Evolutionary conservation across 805 yeast genomes (phyloP).

Genomic region (Starmerella stellata): DNA sequence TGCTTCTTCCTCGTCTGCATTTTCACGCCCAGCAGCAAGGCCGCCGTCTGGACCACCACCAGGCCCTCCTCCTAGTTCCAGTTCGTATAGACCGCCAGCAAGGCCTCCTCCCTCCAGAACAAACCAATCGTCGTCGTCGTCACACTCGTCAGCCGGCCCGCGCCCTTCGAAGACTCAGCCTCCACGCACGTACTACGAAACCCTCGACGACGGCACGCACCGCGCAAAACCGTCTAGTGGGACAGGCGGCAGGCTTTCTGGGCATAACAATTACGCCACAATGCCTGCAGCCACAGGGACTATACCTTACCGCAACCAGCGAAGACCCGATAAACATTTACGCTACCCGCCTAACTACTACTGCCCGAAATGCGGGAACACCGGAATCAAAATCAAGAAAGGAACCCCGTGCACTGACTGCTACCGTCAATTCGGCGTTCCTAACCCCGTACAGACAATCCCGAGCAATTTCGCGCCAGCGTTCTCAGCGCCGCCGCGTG

Average conservation of each 20-base stretch:
- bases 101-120: constrained; percentile 5
- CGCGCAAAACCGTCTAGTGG: neutral
- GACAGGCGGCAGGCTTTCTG: neutral
- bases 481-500: constrained; percentile 18
- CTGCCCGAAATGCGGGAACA: constrained; percentile 55
- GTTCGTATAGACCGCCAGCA: no score
- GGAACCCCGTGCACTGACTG: constrained; percentile 50
- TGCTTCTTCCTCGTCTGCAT: no score
- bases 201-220: neutral
- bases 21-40: neutral
- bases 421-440: constrained; percentile 35
- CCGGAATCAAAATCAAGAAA: constrained; percentile 42
- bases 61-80: constrained; percentile 4
- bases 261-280: neutral
- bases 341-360: constrained; percentile 42
- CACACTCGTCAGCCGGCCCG: constrained; percentile 4
- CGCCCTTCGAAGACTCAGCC: constrained; percentile 1
- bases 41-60: constrained; percentile 1
- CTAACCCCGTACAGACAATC: constrained; percentile 10
- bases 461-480: constrained; percentile 18
- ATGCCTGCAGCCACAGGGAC: neutral
- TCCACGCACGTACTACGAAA: neutral
- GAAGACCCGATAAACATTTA: neutral
- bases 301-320: no score
- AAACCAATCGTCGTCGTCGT: constrained; percentile 2